Conservation (phyloP, 345 rosid genomes). For the Gossypium thurberi region DNA sequence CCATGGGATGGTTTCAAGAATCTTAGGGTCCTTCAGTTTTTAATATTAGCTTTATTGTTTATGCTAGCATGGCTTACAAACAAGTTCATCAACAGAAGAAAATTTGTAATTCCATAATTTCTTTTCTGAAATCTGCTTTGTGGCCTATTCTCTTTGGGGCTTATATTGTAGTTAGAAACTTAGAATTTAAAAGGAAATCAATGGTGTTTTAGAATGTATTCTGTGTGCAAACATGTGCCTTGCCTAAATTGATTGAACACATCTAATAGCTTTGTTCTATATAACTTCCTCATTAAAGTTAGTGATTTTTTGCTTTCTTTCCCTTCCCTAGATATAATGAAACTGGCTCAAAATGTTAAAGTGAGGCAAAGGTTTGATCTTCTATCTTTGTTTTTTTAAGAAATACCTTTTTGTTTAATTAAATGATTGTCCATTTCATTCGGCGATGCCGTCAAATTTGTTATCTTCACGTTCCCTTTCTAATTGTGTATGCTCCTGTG, state of each 20-base stretch:
- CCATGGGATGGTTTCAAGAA: neutral
- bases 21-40: neutral
- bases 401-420: neutral
- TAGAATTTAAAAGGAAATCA: neutral
- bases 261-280: neutral
- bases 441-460: neutral
- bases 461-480: neutral
- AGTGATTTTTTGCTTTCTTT: neutral
- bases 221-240: neutral
- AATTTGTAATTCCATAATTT: neutral
- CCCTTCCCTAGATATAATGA: conserved; percentile 52
- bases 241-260: neutral
- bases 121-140: neutral
- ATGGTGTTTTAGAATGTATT: neutral
- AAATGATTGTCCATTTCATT: neutral
- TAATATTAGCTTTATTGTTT: neutral
- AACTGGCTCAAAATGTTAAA: conserved; percentile 75
- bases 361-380: conserved; percentile 85
- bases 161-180: neutral
- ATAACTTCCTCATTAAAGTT: neutral
- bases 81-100: neutral
- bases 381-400: neutral
- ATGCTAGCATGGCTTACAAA: neutral
- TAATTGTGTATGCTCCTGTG: neutral
- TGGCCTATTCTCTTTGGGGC: neutral